Percentiles rank a stretch among this genome's conserved stretches.
phyloP scores from a whole-genome alignment of 805 yeast species.

The Ogataea chonburiensis region DNA sequence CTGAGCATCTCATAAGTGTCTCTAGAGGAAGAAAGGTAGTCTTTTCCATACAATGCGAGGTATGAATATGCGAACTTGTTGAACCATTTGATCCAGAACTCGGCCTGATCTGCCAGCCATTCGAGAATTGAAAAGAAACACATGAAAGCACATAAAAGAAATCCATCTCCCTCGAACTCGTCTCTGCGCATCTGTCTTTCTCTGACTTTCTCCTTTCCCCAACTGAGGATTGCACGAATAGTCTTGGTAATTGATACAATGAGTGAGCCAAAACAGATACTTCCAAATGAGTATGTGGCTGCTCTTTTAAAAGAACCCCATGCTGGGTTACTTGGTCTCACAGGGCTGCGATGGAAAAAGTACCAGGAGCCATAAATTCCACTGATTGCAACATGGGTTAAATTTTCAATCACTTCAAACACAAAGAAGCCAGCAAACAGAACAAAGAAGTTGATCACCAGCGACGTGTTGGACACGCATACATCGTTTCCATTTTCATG shows the following conservation, averaged over 20 bases:
- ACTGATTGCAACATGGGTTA: conserved; percentile 76
- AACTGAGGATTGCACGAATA: conserved; percentile 51
- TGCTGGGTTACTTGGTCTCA: conserved; percentile 75
- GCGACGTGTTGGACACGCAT: conserved; percentile 32
- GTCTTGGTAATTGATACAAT: conserved; percentile 75
- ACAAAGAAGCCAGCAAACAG: conserved; percentile 83
- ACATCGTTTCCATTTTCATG: conserved; percentile 31
- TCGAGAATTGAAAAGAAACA: conserved; percentile 56
- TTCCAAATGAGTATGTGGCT: conserved; percentile 82
- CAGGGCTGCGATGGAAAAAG: conserved; percentile 52
- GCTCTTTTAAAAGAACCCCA: conserved; percentile 76
- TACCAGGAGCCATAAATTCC: conserved; percentile 94
- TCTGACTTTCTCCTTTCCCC: conserved; percentile 44
- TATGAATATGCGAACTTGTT: conserved; percentile 89
- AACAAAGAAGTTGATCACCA: conserved; percentile 48
- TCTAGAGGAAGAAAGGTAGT: conserved; percentile 71
- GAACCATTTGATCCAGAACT: conserved; percentile 64
- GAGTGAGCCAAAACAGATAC: conserved; percentile 78
- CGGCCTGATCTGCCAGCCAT: conserved; percentile 50
- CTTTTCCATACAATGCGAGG: conserved; percentile 82
- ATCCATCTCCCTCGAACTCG: conserved; percentile 49
- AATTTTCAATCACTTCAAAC: conserved; percentile 77
- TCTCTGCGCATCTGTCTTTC: conserved; percentile 33
- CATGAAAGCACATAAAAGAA: conserved; percentile 49
- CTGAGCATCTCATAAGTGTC: conserved; percentile 79